Evolutionary conservation across 2,329 filamentous ascomycete genomes (phyloP), one percentile per base, ranked within the genome.

Genomic region (Aspergillus aculeatinus): DNA sequence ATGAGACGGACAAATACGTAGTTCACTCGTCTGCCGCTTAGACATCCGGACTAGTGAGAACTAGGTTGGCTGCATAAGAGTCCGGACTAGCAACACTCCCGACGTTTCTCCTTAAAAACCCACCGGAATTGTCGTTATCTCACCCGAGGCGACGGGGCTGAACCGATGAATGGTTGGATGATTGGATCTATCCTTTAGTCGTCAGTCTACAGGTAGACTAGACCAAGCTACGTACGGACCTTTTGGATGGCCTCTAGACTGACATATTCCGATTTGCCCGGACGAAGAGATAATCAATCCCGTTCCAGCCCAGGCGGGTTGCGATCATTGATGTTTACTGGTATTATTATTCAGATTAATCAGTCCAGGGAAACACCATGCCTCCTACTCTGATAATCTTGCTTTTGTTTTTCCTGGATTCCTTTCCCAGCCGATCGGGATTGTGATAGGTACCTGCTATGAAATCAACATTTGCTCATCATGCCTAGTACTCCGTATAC

Each of bases 41-140:
- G 58, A 51, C 47, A 47, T 53, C 29, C 29, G 23, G 21, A 44
- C 51, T 35, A 53, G 51, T 21, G 27, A 23, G 12, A 50, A 51
- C 33, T 25, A 39, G 35, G 33, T 49, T 44, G 31, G 55, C 33
- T 49, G 25, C 39, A 31, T 53, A 27, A 27, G 50, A 54, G 21
- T 31, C 44, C 12, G 19, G 19, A 48, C 56, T 48, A 23, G 31
- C 39, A 44, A 44, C 48, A 52, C 48, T 44, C 39, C 39, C 39
- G 39, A 19, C 39, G 39, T 44, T 44, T 44, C 39, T 44, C 39
- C 16, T 44, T 7, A 19, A 44, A 19, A 44, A 44, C 39, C 39
- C n/a, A 51, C 55, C 57, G 61, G 55, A 60, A 48, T 58, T 47
- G 48, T 51, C 51, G 61, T 67, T 65, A 65, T 67, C 60, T 67